Evolutionary conservation across 2,329 filamentous ascomycete genomes (phyloP).

Genomic region (Clarireedia homoeocarpa): DNA sequence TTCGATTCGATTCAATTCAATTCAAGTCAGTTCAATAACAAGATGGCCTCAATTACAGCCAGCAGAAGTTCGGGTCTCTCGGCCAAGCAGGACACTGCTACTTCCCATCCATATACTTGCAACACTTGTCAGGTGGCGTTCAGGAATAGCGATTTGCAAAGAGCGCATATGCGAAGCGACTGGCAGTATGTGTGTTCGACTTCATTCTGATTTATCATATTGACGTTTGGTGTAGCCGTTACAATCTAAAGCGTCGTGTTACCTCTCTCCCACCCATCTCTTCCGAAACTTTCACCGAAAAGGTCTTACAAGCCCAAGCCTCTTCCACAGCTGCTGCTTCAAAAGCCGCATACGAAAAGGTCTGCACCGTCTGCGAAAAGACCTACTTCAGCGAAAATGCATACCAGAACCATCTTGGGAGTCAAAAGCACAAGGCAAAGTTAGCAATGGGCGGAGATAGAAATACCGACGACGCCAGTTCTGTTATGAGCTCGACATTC

Average conservation of each 20-base stretch:
- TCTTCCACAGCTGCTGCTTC: slow-evolving; percentile 76
- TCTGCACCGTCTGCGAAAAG: slow-evolving; percentile 76
- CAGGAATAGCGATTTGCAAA: slow-evolving; percentile 84
- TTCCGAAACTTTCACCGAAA: slow-evolving; percentile 90
- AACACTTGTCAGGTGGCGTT: slow-evolving; percentile 98
- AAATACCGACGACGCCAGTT: slow-evolving; percentile 61
- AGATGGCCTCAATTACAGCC: slow-evolving; percentile 43
- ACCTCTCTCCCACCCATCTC: slow-evolving; percentile 84
- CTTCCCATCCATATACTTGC: slow-evolving; percentile 87
- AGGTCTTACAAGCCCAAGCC: slow-evolving; percentile 86
- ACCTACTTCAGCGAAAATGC: slow-evolving; percentile 96
- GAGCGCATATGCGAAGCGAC: slow-evolving; percentile 94
- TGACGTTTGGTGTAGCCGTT: slow-evolving; percentile 52
- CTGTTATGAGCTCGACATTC: slow-evolving; percentile 84
- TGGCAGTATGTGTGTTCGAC: slow-evolving; percentile 70
- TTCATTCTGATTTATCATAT: slow-evolving; percentile 8
- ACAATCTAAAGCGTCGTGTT: slow-evolving; percentile 92
- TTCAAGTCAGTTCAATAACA: background rate
- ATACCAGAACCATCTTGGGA: slow-evolving; percentile 84
- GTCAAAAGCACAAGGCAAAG: slow-evolving; percentile 77
- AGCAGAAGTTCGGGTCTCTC: slow-evolving; percentile 28
- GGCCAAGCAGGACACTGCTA: slow-evolving; percentile 27
- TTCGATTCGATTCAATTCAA: too few relatives aligned
- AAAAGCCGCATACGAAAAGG: slow-evolving; percentile 80
- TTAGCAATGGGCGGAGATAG: slow-evolving; percentile 38